phyloP scores from a whole-genome alignment of 2,329 filamentous ascomycete species.

The Helminthosporium solani region DNA sequence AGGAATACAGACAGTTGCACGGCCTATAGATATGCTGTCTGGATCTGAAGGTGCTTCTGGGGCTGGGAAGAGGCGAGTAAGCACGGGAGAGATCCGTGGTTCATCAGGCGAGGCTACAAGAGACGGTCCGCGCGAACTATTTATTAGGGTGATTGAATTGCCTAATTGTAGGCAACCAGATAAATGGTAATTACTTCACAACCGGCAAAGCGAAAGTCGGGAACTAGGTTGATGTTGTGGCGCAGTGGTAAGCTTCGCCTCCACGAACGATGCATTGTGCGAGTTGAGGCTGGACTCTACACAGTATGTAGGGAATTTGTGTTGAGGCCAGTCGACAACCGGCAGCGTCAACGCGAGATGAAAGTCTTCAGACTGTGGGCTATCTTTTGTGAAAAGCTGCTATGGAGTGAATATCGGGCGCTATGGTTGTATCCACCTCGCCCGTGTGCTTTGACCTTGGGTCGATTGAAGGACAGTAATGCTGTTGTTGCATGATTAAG shows the following conservation, averaged over 20 bases:
- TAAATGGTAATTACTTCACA: too few relatives aligned
- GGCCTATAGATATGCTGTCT: neutral
- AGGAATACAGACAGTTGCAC: neutral
- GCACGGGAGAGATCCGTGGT: neutral
- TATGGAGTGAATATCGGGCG: too few relatives aligned
- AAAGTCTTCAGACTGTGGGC: neutral
- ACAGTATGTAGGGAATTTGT: neutral
- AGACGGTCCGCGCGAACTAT: neutral
- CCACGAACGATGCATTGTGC: neutral
- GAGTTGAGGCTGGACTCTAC: neutral
- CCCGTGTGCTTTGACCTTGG: too few relatives aligned
- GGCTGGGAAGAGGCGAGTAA: neutral
- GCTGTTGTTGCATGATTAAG: neutral
- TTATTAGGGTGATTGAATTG: neutral
- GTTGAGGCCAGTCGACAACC: neutral
- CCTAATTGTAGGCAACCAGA: neutral
- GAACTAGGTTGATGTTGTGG: conserved; percentile 2
- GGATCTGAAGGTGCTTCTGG: neutral
- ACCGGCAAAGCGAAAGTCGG: neutral
- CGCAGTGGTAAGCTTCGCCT: conserved; percentile 2
- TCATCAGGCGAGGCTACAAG: neutral
- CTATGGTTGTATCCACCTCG: too few relatives aligned
- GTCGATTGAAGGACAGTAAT: too few relatives aligned
- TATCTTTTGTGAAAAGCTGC: too few relatives aligned
- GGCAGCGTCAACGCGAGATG: neutral